Conservation (phyloP, 805 yeast species). For the Candida yuanshanica region DNA sequence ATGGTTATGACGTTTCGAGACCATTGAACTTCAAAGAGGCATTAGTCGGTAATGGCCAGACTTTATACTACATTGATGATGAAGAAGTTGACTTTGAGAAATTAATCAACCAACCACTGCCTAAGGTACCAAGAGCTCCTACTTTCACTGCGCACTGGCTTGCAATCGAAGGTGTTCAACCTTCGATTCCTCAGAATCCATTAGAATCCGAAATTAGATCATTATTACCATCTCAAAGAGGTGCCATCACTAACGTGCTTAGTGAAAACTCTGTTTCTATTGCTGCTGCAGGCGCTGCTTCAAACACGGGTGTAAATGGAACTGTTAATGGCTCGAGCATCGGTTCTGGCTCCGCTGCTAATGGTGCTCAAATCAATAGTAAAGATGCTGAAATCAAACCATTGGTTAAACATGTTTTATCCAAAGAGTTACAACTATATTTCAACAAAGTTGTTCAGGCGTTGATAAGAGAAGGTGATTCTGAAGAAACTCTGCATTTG, state of each 20-base stretch:
- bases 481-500: conserved; percentile 37
- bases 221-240: conserved; percentile 73
- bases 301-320: conserved; percentile 8
- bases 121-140: conserved; percentile 88
- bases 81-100: conserved; percentile 92
- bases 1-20: conserved; percentile 70
- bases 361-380: conserved; percentile 4
- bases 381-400: conserved; percentile 71
- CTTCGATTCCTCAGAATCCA: conserved; percentile 96
- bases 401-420: conserved; percentile 87
- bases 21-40: conserved; percentile 84
- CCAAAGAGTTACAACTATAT: conserved; percentile 89
- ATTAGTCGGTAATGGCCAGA: conserved; percentile 84
- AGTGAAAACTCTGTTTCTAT: conserved; percentile 34
- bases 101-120: conserved; percentile 87
- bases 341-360: conserved; percentile 13
- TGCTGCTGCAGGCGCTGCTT: conserved; percentile 22
- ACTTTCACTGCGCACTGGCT: conserved; percentile 96
- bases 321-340: conserved; percentile 20
- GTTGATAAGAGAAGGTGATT: conserved; percentile 49
- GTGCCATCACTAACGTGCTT: conserved; percentile 68
- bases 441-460: conserved; percentile 88
- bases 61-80: conserved; percentile 87
- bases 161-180: conserved; percentile 98
- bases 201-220: conserved; percentile 66